Base-by-base conservation (phyloP, 352 stramenopile genomes). In the Globisporangium radiosum region DNA sequence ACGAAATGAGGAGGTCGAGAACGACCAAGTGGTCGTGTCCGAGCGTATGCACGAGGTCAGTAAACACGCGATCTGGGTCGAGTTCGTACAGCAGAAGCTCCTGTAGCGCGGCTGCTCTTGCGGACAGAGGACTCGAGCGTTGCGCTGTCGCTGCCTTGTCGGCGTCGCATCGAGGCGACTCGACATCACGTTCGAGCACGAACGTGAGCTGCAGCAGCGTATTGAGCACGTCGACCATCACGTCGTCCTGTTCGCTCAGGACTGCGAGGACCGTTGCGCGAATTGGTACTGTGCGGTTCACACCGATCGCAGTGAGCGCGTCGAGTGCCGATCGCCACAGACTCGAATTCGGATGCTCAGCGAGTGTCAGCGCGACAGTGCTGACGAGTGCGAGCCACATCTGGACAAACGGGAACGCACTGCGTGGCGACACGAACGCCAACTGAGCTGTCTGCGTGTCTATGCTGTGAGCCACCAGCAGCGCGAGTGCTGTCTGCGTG, bases 161-260 rank as follows among this genome's bases (percentile, higher is more conserved):
- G 25, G 25, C 3, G 25, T 33, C 25, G 25, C 25, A 33, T 33
- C 25, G 25, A 33, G 25, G 25, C 25, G 25, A 33, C 25, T 33
- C 25, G 25, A 1, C 25, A 33, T 33, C 25, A 33, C 25, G 25
- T 33, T 63, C 49, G 14, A 62, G 14, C 0, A 61, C 17, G 1
- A 54, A 10, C 6, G 56, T 42, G 39, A 81, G 73, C 7, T 65
- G 56, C 37, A 73, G 69, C 15, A 89, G 64, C 17, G 67, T 59
- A 15, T 81, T 62, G 3, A 85, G 63, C n/a, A 86, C 74, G 52
- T 87, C 73, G 25, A 91, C 61, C 68, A 91, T 72, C 19, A 83
- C 69, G 51, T 89, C 77, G 44, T 91, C 81, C 71, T 91, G 78
- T 53, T 91, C 81, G 25, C 70, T 73, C 10, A 91, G 60, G 15